Evolutionary conservation across 768 basidiomycete species (phyloP), one percentile per base, ranked within the genome.

Genomic region (Suillus fuscotomentosus): DNA sequence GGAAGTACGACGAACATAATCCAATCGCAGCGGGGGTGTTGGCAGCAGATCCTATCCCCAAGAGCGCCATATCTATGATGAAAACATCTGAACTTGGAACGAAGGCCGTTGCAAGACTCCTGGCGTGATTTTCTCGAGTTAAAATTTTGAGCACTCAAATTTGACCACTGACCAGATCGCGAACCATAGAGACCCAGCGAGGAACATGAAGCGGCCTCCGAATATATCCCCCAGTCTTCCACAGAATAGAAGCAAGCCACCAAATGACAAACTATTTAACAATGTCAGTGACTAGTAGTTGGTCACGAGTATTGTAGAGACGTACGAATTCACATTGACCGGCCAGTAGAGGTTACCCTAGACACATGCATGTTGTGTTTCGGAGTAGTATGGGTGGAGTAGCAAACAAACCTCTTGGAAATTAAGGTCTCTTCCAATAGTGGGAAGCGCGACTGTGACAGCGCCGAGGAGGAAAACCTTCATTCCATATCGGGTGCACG

Each of bases 41-140:
- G 8, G 77, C 77, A 15, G 77, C 76, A 53, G 76, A 73, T 20
- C 77, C 77, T 8, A 78, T 59, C 9, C 77, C 77, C 62, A 70
- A 68, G 15, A 76, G 61, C 14, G 74, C 77, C 38, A 76, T 68
- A 64, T 76, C 75, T 27, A 71, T 47, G 56, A 77, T 78, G 65
- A 78, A 75, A 34, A 70, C 39, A 13, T 61, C 64, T 39, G 70
- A 67, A 60, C 60, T 73, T 34, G 71, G 72, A 15, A 75, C 71
- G 42, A 76, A 73, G 34, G 75, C 72, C 3, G 72, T 70, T 7
- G 67, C 72, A 10, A 76, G 65, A 61, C 76, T 77, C 75, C 76
- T 74, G 61, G 15, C 24, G 17, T 24, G 45, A 17, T 20, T 53
- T 22, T 20, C 8, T 36, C 24, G 62, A 42, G 39, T 22, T 24